These are phyloP conservation scores for Bacidia rubella DNA, from an alignment of 495 filamentous ascomycete genomes.

Conservation along the genomic window DNA sequence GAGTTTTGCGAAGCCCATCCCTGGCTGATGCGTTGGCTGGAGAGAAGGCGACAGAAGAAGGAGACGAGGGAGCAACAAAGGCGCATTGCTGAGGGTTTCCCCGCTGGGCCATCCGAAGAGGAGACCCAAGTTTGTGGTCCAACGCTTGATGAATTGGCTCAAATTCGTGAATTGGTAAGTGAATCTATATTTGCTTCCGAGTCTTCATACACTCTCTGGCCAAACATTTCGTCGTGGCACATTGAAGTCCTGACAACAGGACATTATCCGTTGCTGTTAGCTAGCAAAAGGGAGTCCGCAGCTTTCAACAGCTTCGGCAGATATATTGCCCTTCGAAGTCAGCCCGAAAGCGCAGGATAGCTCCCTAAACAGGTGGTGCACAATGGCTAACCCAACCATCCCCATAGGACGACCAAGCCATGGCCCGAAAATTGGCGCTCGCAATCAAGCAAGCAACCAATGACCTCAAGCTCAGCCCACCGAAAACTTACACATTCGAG, in stretches of 20 bases:
- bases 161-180: too few relatives aligned
- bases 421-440: slow-evolving; percentile 39
- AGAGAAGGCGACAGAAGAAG: slow-evolving; percentile 20
- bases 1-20: slow-evolving; percentile 30
- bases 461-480: slow-evolving; percentile 29
- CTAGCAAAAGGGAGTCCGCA: too few relatives aligned
- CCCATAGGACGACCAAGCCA: slow-evolving; percentile 25
- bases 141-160: slow-evolving; percentile 38
- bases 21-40: slow-evolving; percentile 27
- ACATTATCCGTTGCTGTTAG: too few relatives aligned
- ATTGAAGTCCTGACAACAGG: too few relatives aligned
- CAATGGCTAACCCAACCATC: slow-evolving; percentile 27
- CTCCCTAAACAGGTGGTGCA: too few relatives aligned
- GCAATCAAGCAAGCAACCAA: slow-evolving; percentile 38
- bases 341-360: too few relatives aligned
- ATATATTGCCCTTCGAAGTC: too few relatives aligned
- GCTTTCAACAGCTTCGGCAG: too few relatives aligned
- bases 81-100: slow-evolving; percentile 36
- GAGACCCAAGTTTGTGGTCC: slow-evolving; percentile 17
- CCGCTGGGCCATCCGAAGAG: slow-evolving; percentile 21
- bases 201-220: too few relatives aligned
- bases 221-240: too few relatives aligned
- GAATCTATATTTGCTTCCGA: too few relatives aligned
- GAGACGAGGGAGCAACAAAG: slow-evolving; percentile 24
- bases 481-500: slow-evolving; percentile 43